phyloP scores from a whole-genome alignment of 345 rosid genomes.

The Citrus cavaleriei region DNA sequence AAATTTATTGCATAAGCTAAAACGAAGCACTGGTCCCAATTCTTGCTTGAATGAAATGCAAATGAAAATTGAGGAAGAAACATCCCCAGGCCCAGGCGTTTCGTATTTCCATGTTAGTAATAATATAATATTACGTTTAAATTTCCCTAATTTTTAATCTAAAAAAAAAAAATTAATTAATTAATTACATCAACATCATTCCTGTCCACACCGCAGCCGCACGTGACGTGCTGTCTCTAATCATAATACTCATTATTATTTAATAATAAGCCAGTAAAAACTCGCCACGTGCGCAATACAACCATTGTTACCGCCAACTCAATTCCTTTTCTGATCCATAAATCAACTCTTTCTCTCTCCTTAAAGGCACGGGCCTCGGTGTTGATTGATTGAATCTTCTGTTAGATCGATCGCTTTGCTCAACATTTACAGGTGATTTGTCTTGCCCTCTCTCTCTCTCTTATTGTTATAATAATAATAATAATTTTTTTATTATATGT shows the following conservation, averaged over 20 bases:
- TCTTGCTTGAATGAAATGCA: background rate
- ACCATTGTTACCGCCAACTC: background rate
- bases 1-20: background rate
- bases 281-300: background rate
- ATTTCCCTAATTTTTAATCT: no score
- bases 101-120: no score
- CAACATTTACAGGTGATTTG: background rate
- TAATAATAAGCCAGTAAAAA: background rate
- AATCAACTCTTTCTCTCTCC: background rate
- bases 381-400: constrained; percentile 2
- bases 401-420: background rate
- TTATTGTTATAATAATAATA: no score
- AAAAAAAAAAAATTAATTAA: no score
- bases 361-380: constrained; percentile 23
- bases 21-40: background rate
- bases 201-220: background rate
- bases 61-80: no score
- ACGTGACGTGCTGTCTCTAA: background rate
- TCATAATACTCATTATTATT: background rate
- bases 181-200: no score
- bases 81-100: background rate
- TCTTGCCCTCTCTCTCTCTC: background rate
- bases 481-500: no score
- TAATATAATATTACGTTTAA: background rate
- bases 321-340: background rate